phyloP scores from a whole-genome alignment of 116 monocot genomes.

The Phalaenopsis hybrid region DNA sequence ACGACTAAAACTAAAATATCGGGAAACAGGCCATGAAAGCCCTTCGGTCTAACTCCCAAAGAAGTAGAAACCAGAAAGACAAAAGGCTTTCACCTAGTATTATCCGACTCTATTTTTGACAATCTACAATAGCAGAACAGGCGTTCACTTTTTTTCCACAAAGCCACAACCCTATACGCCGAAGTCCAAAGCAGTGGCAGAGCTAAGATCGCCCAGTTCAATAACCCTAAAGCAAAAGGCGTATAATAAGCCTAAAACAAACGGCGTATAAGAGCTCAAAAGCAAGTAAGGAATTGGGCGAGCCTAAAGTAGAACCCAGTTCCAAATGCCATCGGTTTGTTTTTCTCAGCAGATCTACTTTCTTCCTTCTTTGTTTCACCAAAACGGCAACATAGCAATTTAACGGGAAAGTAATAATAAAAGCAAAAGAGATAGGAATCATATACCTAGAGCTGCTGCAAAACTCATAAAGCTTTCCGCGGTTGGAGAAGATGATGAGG shows the following conservation, averaged over 20 bases:
- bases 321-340: not conserved
- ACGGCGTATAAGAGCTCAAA: not conserved
- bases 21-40: not conserved
- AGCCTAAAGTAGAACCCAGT: conserved; percentile 5
- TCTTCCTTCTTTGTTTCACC: not conserved
- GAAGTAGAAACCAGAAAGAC: not conserved
- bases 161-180: not conserved
- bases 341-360: conserved; percentile 7
- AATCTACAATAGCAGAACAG: not conserved
- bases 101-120: not conserved
- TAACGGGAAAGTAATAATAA: not conserved
- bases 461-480: conserved; percentile 88
- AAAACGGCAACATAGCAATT: not conserved
- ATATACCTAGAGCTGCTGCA: conserved; percentile 51
- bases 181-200: not conserved
- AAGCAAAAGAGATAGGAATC: not conserved
- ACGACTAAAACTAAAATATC: not conserved
- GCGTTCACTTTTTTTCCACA: not conserved
- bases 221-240: not conserved
- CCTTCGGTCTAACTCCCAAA: not conserved
- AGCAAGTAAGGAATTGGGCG: not conserved
- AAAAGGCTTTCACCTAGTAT: not conserved
- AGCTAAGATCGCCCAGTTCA: conserved; percentile 2
- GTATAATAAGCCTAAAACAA: not conserved
- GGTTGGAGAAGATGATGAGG: conserved; percentile 85